phyloP scores from a whole-genome alignment of 305 asterid species.

The Fraxinus paxiana region DNA sequence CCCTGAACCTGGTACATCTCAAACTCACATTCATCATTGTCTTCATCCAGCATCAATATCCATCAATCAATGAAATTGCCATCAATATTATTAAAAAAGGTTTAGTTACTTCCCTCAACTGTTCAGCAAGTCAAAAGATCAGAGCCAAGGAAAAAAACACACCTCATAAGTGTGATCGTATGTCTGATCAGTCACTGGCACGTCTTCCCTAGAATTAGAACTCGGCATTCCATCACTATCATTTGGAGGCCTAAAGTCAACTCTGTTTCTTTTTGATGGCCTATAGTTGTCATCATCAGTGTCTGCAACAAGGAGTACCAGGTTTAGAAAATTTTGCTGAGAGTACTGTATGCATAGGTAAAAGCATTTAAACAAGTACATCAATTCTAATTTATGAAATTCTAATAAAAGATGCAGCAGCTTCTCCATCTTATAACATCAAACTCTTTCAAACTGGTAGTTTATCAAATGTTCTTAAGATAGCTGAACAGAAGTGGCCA shows the following conservation, averaged over 20 bases:
- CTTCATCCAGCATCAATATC: conserved; percentile 59
- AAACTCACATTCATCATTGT: conserved; percentile 73
- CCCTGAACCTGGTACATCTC: conserved; percentile 89
- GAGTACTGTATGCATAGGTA: neutral
- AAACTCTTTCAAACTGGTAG: neutral
- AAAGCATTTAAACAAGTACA: neutral
- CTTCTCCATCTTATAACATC: neutral
- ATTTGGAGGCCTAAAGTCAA: conserved; percentile 62
- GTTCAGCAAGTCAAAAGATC: neutral
- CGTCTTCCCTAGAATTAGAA: conserved; percentile 71
- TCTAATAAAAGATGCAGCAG: neutral
- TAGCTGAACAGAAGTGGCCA: neutral
- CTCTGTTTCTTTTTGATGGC: conserved; percentile 80
- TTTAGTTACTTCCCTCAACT: neutral
- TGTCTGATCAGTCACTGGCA: conserved; percentile 79
- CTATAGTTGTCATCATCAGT: conserved; percentile 78
- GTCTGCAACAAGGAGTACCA: conserved; percentile 43
- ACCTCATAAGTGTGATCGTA: conserved; percentile 82
- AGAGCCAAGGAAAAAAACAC: conserved; percentile 14
- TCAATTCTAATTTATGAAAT: neutral
- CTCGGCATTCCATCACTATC: conserved; percentile 78
- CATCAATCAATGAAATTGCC: conserved; percentile 6
- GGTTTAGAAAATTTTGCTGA: conserved; percentile 2
- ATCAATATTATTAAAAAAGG: neutral
- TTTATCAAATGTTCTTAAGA: neutral